Conservation (phyloP, 2,329 filamentous ascomycete species). For the Aspergillus transmontanensis region DNA sequence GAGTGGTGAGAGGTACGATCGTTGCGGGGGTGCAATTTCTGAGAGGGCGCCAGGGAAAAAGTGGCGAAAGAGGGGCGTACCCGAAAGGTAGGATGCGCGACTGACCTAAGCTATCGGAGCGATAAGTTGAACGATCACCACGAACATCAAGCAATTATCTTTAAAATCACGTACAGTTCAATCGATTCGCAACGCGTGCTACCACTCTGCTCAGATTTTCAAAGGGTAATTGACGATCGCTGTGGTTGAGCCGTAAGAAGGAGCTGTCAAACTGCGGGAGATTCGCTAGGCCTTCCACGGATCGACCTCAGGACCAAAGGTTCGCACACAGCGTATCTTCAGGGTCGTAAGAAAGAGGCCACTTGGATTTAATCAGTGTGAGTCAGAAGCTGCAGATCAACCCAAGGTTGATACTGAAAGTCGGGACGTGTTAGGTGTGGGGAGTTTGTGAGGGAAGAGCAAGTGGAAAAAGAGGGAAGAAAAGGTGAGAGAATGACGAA, state of each 20-base stretch:
- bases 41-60: constrained; percentile 9
- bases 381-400: constrained; percentile 2
- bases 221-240: constrained; percentile 14
- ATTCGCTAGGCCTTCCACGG: constrained; percentile 36
- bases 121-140: constrained; percentile 7
- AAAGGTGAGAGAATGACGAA: constrained; percentile 3
- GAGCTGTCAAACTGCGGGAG: constrained; percentile 38
- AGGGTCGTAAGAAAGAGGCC: neutral
- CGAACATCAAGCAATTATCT: neutral
- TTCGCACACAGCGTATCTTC: constrained; percentile 20
- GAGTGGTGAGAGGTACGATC: neutral
- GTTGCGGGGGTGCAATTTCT: constrained; percentile 15
- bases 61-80: constrained; percentile 19
- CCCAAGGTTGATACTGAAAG: neutral
- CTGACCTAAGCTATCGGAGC: constrained; percentile 5
- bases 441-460: constrained; percentile 2
- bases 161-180: neutral
- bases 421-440: constrained; percentile 2
- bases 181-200: constrained; percentile 6
- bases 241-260: constrained; percentile 30
- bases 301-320: constrained; percentile 26
- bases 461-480: neutral
- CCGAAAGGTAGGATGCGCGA: constrained; percentile 12
- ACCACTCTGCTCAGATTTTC: constrained; percentile 4
- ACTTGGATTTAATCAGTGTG: neutral